Evolutionary conservation across 257 asterid genomes (phyloP), one percentile per base, ranked within the genome.

Genomic region (Pogostemon cablin): DNA sequence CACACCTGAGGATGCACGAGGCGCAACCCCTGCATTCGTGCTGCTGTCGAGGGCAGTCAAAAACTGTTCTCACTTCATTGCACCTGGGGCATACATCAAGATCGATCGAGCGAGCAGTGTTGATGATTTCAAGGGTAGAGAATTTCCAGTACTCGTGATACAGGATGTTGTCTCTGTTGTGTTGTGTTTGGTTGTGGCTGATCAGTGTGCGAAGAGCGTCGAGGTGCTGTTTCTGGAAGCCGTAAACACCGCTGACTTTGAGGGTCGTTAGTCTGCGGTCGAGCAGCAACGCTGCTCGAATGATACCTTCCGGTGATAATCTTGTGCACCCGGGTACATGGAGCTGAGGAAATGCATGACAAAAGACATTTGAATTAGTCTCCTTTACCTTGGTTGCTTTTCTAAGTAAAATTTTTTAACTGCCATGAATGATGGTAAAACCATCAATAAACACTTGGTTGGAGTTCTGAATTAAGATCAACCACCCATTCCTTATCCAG

Each of bases 271-370:
- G 65, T 12, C 4, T 65, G 72, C 75, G 85, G 40, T 59, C 73
- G 69, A 88, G 88, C 8, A 77, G 63, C 64, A 72, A 80, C 55
- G 84, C 86, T 50, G 92, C 89, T 52, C 32, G 60, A 20, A 87
- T 69, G 68, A 93, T 76, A 70, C 93, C 98, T 32, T 52, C 84
- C 3, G 92, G 83, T 6, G 90, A 81, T 82, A 90, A 62, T 76
- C 82, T 68, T 4, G 87, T 82, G 90, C 97, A 93, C 38, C 86
- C 89, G 58, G 91, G 95, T 12, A 86, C 77, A 70, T 81, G 85
- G 7, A 93, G 93, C 97, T 92, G 84, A 12, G 20, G 32, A 25
- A 64, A 58, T 7, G 46, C 38, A 11, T 8, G 4, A 41, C 17
- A 9, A 3, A 10, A 11, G 15, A 53, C 37, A 5, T 50, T 17